phyloP scores from a whole-genome alignment of 352 stramenopile genomes.

The Globisporangium orthogonon region DNA sequence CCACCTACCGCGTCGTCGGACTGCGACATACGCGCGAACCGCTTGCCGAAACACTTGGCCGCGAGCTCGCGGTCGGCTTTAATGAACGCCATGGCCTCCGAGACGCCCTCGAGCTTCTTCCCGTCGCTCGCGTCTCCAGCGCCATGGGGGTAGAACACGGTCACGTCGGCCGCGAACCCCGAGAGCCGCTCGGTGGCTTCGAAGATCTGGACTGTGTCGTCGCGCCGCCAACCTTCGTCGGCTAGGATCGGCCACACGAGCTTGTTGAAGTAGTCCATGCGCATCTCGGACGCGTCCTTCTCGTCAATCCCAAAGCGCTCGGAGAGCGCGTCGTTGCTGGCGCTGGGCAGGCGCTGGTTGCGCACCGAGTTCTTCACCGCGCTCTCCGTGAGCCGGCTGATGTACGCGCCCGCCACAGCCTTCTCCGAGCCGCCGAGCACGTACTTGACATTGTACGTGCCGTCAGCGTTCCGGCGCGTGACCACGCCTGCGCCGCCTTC shows the following conservation, averaged over 20 bases:
- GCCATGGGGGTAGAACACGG: conserved; percentile 27
- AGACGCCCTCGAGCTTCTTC: conserved; percentile 32
- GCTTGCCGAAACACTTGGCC: conserved; percentile 66
- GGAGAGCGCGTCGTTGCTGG: neutral
- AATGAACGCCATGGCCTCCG: conserved; percentile 54
- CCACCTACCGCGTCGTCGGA: conserved; percentile 22
- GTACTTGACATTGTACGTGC: conserved; percentile 82
- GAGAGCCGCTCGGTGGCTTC: conserved; percentile 31
- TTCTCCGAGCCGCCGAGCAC: conserved; percentile 76
- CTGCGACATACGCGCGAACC: conserved; percentile 37
- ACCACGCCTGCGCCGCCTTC: conserved; percentile 57
- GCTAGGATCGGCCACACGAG: conserved; percentile 74
- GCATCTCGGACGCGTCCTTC: conserved; percentile 20
- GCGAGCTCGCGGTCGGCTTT: conserved; percentile 34
- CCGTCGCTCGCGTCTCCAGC: neutral
- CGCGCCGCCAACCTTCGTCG: conserved; percentile 63
- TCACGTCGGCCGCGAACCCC: conserved; percentile 28
- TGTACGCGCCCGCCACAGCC: conserved; percentile 44
- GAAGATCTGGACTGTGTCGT: conserved; percentile 43
- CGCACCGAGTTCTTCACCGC: conserved; percentile 74
- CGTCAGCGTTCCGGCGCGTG: conserved; percentile 44
- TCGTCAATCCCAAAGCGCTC: neutral
- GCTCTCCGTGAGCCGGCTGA: conserved; percentile 61
- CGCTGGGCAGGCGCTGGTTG: conserved; percentile 20
- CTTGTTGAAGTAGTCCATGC: conserved; percentile 73